These are phyloP conservation scores for Kwoniella pini DNA, from an alignment of 768 basidiomycete genomes.

Conservation along the genomic window DNA sequence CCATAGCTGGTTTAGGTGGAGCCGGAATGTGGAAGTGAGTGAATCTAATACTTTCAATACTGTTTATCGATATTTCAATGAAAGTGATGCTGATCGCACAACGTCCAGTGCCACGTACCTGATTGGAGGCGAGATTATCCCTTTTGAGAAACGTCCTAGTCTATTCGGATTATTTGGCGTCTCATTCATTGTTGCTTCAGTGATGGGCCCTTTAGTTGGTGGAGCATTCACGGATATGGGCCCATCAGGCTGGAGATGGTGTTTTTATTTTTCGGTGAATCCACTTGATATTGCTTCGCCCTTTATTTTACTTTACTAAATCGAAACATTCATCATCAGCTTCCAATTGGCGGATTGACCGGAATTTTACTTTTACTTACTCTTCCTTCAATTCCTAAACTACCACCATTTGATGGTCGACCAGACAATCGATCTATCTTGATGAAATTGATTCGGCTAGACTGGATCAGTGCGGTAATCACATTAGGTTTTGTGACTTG, in stretches of 20 bases:
- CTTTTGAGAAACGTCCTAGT: constrained; percentile 33
- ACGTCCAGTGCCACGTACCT: constrained; percentile 26
- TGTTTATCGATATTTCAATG: too few relatives aligned
- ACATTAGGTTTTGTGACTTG: constrained; percentile 35
- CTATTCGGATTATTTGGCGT: constrained; percentile 32
- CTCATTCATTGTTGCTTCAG: constrained; percentile 31
- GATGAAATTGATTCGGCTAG: constrained; percentile 19
- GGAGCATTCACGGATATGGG: constrained; percentile 32
- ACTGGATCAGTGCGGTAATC: constrained; percentile 28
- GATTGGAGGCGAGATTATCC: constrained; percentile 32
- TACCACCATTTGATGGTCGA: constrained; percentile 26
- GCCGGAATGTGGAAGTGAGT: constrained; percentile 34
- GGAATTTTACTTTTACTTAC: constrained; percentile 21
- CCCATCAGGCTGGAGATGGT: constrained; percentile 28
- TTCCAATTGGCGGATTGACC: constrained; percentile 27
- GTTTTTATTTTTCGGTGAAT: constrained; percentile 29
- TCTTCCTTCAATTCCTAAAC: constrained; percentile 18
- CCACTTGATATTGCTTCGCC: too few relatives aligned
- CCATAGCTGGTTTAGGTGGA: constrained; percentile 34
- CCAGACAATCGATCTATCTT: constrained; percentile 18
- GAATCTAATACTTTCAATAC: not conserved
- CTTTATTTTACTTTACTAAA: too few relatives aligned
- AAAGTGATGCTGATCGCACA: too few relatives aligned
- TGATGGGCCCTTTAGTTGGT: constrained; percentile 35
- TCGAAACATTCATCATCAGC: too few relatives aligned